phyloP scores from a whole-genome alignment of 305 asterid species.

The Fraxinus floribunda region DNA sequence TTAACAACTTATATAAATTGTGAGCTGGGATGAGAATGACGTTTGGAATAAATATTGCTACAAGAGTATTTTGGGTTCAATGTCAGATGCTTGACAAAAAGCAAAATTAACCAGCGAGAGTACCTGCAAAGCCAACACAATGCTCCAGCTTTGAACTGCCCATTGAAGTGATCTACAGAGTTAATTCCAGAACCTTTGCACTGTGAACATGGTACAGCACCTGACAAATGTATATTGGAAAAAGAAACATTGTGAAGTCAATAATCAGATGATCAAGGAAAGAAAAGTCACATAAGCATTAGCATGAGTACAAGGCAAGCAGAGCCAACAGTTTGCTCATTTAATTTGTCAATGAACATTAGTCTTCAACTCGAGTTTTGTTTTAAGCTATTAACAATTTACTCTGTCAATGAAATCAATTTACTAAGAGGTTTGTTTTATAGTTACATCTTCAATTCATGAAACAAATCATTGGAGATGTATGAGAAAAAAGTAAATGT shows the following conservation, averaged over 20 bases:
- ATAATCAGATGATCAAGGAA: slow-evolving; percentile 4
- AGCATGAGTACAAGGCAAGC: neutral
- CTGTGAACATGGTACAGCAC: slow-evolving; percentile 54
- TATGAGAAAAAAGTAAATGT: too few relatives aligned
- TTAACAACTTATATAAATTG: neutral
- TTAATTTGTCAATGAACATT: too few relatives aligned
- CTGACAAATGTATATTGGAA: slow-evolving; percentile 28
- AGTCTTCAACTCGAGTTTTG: too few relatives aligned
- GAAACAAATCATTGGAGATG: too few relatives aligned
- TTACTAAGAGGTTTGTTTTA: too few relatives aligned
- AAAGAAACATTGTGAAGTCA: slow-evolving; percentile 3
- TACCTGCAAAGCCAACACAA: slow-evolving; percentile 96
- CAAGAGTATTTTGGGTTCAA: neutral
- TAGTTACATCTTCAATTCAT: too few relatives aligned
- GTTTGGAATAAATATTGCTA: neutral
- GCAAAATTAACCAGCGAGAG: neutral
- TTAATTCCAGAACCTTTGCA: slow-evolving; percentile 74
- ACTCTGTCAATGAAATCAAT: too few relatives aligned
- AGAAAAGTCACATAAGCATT: neutral
- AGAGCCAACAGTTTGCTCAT: neutral
- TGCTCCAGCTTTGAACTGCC: slow-evolving; percentile 81
- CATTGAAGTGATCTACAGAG: slow-evolving; percentile 70
- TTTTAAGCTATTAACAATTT: too few relatives aligned
- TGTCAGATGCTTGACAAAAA: neutral
- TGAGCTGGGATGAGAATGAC: neutral